Base-by-base conservation (phyloP, 495 filamentous ascomycete species). In the Aspergillus saccharolyticus region DNA sequence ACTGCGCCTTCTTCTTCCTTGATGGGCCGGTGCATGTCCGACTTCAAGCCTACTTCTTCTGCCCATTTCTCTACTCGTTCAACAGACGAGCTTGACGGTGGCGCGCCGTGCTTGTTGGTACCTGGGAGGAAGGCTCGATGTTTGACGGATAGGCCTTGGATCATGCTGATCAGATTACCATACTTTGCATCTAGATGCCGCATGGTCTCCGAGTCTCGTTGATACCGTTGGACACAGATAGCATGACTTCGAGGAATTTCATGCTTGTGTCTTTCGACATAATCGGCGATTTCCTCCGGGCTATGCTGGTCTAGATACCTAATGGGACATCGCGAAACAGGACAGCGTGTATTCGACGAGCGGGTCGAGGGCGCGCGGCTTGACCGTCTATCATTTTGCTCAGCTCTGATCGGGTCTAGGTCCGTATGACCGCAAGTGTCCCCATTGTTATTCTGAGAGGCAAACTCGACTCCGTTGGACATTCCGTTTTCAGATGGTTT, bases 251-350 rank as follows among this genome's bases (percentile, higher is more conserved):
- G 79, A 3, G 91, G 91, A 24, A 96, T 83, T 61, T 96, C 89
- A 64, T 96, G 91, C 68, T 96, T 96, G 74, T 96, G 91, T 20
- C 83, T 87, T 68, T 96, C 89, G 54, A 96, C 87, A 64, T 96
- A 96, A 58, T 85, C 78, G 16, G 91, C 91, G 48, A 96, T 84
- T 69, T 96, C 91, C 75, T 95, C 89, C 1, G 91, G 90, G 1
- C 89, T 89, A 67, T 95, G 90, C 68, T 95, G 85, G 65, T 96
- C 85, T 59, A 96, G 73, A 67, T 86, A 95, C 33, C 91, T 87
- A 59, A 96, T 96, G 1, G 91, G 91, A 70, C 91, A 96, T 65
- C 87, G 85, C 28, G 84, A 78, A 55, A 96, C 91, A 1, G 91
- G 91, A 70, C 91, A 96, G 66, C 82, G 86, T 30, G 78, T 67